Percentiles rank a stretch among this genome's conserved stretches.
These are phyloP conservation scores for Cystofilobasidium ferigula DNA, from an alignment of 768 basidiomycete genomes.

Conservation along the genomic window DNA sequence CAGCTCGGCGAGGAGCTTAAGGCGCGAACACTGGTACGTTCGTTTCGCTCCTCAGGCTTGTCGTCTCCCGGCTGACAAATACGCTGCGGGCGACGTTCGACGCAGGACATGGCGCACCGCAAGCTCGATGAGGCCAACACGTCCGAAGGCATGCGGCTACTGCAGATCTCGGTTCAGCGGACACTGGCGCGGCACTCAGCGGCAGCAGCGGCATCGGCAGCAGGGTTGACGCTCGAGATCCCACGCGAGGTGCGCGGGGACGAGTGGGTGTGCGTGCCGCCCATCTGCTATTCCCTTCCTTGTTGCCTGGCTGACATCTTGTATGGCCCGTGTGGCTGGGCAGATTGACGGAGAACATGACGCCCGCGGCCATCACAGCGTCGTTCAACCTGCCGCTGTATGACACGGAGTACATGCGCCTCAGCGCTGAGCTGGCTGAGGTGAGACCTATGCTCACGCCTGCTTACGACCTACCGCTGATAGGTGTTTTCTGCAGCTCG, in stretches of 20 bases:
- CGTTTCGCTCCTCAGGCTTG: not conserved
- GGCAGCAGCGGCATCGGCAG: no score
- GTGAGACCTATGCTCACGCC: not conserved
- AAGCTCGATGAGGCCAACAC: constrained; percentile 17
- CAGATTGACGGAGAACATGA: constrained; percentile 12
- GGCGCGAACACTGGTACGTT: constrained; percentile 9
- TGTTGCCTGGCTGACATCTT: no score
- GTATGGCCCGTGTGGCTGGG: not conserved
- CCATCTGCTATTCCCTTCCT: not conserved
- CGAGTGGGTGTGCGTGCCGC: constrained; percentile 21
- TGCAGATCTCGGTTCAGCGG: constrained; percentile 12
- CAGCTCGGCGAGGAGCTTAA: constrained; percentile 16
- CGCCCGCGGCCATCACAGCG: constrained; percentile 20
- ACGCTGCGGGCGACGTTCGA: no score
- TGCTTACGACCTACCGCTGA: not conserved
- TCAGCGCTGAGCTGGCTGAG: constrained; percentile 7
- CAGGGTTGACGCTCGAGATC: not conserved
- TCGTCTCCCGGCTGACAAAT: not conserved
- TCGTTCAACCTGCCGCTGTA: constrained; percentile 17
- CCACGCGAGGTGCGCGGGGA: constrained; percentile 8
- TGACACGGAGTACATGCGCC: constrained; percentile 8
- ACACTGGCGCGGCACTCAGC: constrained; percentile 7
- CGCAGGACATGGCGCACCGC: constrained; percentile 6
- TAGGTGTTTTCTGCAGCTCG: not conserved
- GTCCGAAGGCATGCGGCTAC: constrained; percentile 3